Conservation (phyloP, 139 green algal genomes). For the Picochlorum sp. region DNA sequence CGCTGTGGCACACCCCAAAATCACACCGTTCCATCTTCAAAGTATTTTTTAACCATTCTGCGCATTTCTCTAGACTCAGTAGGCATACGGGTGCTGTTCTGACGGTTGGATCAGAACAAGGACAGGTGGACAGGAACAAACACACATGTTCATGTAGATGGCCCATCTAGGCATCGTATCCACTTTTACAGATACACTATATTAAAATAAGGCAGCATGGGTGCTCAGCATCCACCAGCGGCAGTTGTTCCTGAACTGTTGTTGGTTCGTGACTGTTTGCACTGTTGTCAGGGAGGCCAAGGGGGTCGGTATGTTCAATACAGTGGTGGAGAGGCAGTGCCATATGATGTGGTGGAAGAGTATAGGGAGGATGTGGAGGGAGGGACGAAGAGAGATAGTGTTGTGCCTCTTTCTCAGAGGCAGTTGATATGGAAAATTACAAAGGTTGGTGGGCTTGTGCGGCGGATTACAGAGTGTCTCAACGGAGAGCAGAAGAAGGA, state of each 20-base stretch:
- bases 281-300: slow-evolving; percentile 63
- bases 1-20: too few relatives aligned
- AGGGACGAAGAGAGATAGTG: slow-evolving; percentile 3
- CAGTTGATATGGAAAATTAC: slow-evolving; percentile 39
- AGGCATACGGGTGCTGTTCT: too few relatives aligned
- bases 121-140: too few relatives aligned
- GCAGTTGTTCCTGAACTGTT: slow-evolving; percentile 38
- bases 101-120: too few relatives aligned
- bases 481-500: background rate
- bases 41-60: too few relatives aligned
- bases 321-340: slow-evolving; percentile 21
- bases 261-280: slow-evolving; percentile 80
- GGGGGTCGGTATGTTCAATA: slow-evolving; percentile 28
- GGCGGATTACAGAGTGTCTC: slow-evolving; percentile 2
- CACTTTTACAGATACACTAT: too few relatives aligned
- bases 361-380: background rate
- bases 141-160: too few relatives aligned
- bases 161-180: too few relatives aligned
- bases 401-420: slow-evolving; percentile 23
- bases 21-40: too few relatives aligned
- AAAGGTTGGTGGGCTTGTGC: slow-evolving; percentile 66
- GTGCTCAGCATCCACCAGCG: too few relatives aligned
- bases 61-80: too few relatives aligned
- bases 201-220: too few relatives aligned
- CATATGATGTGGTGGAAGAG: background rate